Conservation (phyloP, 306 rosid genomes). For the Elaeagnus macrophylla region DNA sequence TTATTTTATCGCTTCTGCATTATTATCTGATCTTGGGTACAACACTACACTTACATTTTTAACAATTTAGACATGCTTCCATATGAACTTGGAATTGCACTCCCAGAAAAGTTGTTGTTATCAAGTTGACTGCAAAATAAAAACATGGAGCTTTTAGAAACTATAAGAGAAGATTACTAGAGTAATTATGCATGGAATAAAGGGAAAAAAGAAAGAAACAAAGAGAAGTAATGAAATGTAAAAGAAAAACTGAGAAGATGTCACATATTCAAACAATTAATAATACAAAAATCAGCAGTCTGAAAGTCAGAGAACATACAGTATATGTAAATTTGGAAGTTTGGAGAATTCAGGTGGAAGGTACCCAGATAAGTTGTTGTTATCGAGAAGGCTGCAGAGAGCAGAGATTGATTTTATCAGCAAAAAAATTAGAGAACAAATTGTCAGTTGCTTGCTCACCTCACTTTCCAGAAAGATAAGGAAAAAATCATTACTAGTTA, state of each 20-base stretch:
- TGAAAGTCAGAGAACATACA: conserved; percentile 27
- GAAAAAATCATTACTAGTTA: neutral
- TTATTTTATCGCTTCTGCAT: too few species aligned
- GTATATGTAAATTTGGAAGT: conserved; percentile 40
- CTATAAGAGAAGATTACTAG: too few species aligned
- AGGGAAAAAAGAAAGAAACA: too few species aligned
- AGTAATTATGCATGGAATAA: too few species aligned
- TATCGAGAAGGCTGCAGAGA: conserved; percentile 85
- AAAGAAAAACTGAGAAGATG: too few species aligned
- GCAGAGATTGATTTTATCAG: neutral
- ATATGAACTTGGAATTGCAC: conserved; percentile 13
- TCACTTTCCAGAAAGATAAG: neutral
- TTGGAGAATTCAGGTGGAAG: conserved; percentile 55
- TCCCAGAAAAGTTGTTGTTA: conserved; percentile 14
- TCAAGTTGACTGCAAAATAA: conserved; percentile 18
- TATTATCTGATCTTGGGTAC: too few species aligned
- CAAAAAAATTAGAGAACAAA: neutral
- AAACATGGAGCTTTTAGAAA: neutral
- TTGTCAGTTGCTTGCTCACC: neutral
- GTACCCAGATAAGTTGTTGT: conserved; percentile 75
- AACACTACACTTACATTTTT: conserved; percentile 16
- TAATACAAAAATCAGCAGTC: too few species aligned
- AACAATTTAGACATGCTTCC: conserved; percentile 10
- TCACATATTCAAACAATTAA: neutral
- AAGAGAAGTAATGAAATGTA: too few species aligned